Percentiles rank a stretch among this genome's conserved stretches.
These are phyloP conservation scores for Brassica balearica DNA, from an alignment of 441 rosid genomes.

Conservation along the genomic window DNA sequence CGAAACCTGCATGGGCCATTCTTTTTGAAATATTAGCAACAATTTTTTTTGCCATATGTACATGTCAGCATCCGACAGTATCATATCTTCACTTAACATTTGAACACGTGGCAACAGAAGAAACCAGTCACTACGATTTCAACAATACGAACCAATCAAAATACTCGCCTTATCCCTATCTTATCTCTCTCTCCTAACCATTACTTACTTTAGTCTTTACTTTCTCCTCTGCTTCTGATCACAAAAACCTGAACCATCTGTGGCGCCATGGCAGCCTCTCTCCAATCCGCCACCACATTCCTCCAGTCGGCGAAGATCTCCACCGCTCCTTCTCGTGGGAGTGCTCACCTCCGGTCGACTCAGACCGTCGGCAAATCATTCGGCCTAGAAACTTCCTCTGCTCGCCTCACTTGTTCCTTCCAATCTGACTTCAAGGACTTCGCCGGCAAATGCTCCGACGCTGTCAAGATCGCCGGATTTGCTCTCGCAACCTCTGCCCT, in stretches of 20 bases:
- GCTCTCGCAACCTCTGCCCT: slow-evolving; percentile 93
- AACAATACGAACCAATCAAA: slow-evolving; percentile 31
- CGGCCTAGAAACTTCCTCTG: slow-evolving; percentile 55
- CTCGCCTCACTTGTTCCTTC: slow-evolving; percentile 71
- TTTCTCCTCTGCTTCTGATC: slow-evolving; percentile 21
- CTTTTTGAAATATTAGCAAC: background rate
- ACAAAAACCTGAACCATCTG: slow-evolving; percentile 6
- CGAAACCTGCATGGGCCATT: slow-evolving; percentile 73
- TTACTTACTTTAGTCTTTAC: slow-evolving; percentile 17
- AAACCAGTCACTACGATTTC: slow-evolving; percentile 25
- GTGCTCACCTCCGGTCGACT: slow-evolving; percentile 52
- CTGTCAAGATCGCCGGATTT: slow-evolving; percentile 75
- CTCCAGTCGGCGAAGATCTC: slow-evolving; percentile 71
- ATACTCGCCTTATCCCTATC: slow-evolving; percentile 37
- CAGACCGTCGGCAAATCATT: slow-evolving; percentile 59
- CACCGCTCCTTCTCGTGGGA: slow-evolving; percentile 49
- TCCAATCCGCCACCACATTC: slow-evolving; percentile 80
- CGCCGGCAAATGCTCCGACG: slow-evolving; percentile 70
- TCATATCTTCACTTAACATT: background rate
- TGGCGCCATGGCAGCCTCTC: slow-evolving; percentile 71
- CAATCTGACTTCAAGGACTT: slow-evolving; percentile 72
- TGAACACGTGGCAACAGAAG: slow-evolving; percentile 34
- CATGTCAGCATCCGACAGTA: slow-evolving; percentile 24
- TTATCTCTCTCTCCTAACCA: slow-evolving; percentile 31
- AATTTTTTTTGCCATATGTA: background rate